A percentile compares a stretch with the other conserved stretches of the same genome.
These are phyloP conservation scores for Pichia californica DNA, from an alignment of 805 yeast genomes.

Conservation along the genomic window DNA sequence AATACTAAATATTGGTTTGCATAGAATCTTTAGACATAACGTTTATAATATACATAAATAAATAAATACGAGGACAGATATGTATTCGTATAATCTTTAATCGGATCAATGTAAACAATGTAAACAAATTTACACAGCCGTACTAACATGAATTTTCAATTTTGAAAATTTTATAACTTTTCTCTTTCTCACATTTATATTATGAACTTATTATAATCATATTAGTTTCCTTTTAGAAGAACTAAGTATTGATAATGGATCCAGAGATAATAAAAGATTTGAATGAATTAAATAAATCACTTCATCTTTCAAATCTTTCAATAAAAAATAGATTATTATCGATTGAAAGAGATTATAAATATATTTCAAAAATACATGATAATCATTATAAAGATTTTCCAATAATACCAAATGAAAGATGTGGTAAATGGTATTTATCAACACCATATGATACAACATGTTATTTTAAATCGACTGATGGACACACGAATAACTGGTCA, in stretches of 20 bases:
- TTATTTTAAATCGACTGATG: conserved; percentile 89
- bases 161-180: no score
- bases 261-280: conserved; percentile 16
- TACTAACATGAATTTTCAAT: no score
- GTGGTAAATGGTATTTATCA: conserved; percentile 81
- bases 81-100: no score
- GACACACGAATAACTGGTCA: conserved; percentile 77
- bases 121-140: no score
- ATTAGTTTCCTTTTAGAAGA: no score
- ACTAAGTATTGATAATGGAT: conserved; percentile 7
- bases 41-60: no score
- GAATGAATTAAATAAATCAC: conserved; percentile 6
- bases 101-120: not conserved
- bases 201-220: no score
- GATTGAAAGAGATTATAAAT: conserved; percentile 56
- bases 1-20: not conserved
- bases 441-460: conserved; percentile 22
- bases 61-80: no score
- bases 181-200: no score
- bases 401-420: conserved; percentile 68
- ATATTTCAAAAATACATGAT: conserved; percentile 36
- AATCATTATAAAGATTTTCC: conserved; percentile 32
- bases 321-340: conserved; percentile 52
- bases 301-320: conserved; percentile 13
- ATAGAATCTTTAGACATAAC: no score